Evolutionary conservation across 495 filamentous ascomycete species (phyloP).

Genomic region (Neurospora tetraspora): DNA sequence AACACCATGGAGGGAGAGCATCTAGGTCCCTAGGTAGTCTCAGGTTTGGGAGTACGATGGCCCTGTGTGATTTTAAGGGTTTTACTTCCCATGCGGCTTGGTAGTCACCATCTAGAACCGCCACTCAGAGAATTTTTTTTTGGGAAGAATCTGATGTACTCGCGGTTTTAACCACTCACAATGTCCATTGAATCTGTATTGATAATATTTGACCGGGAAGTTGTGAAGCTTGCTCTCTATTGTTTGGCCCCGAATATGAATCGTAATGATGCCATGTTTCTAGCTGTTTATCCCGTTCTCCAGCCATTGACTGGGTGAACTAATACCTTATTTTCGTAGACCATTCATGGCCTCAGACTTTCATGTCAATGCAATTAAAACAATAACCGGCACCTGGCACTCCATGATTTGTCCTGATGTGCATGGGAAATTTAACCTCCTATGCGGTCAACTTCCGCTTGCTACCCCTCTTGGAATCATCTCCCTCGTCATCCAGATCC

Average conservation of each 20-base stretch:
- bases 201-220: background rate
- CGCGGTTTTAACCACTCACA: background rate
- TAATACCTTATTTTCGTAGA: background rate
- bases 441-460: conserved; percentile 23
- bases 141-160: background rate
- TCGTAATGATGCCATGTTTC: background rate
- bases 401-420: background rate
- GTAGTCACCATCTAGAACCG: background rate
- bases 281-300: background rate
- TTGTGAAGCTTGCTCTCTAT: background rate
- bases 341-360: background rate
- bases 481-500: conserved; percentile 25
- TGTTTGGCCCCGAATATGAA: background rate
- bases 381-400: background rate
- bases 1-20: background rate
- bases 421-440: background rate
- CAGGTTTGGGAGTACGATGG: background rate
- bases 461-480: conserved; percentile 24
- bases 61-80: background rate
- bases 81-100: background rate
- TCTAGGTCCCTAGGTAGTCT: background rate
- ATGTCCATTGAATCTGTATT: background rate
- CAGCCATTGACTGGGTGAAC: background rate
- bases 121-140: background rate
- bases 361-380: background rate